Conservation (phyloP, 768 basidiomycete species). For the Naganishia randhawae region DNA sequence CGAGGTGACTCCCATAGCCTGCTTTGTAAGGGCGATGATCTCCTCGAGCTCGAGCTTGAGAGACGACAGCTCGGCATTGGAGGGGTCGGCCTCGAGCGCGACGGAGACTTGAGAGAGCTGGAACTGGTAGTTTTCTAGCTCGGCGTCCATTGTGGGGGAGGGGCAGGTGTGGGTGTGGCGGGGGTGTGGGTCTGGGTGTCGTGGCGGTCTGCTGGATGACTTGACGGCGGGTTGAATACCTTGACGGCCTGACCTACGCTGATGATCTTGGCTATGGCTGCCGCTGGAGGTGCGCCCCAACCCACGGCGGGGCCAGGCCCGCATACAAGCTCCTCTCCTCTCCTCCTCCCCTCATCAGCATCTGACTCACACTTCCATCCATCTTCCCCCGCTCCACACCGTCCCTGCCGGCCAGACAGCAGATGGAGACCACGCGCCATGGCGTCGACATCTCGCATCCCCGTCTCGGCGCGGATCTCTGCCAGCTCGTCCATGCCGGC, state of each 20-base stretch:
- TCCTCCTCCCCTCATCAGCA: too few relatives aligned
- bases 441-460: constrained; percentile 21
- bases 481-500: constrained; percentile 16
- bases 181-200: background rate
- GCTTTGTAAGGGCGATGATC: constrained; percentile 47
- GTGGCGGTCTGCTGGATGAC: background rate
- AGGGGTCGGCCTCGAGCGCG: constrained; percentile 48
- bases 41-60: constrained; percentile 48
- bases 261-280: too few relatives aligned
- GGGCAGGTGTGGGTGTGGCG: background rate
- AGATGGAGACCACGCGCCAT: constrained; percentile 8
- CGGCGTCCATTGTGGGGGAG: constrained; percentile 40
- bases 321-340: background rate
- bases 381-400: too few relatives aligned
- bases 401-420: background rate
- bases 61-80: constrained; percentile 46
- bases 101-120: constrained; percentile 50
- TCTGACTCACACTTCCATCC: background rate
- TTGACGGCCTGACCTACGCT: too few relatives aligned
- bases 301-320: background rate
- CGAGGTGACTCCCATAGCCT: constrained; percentile 34
- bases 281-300: background rate
- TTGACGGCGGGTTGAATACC: background rate
- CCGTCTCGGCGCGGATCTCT: background rate
- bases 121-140: constrained; percentile 49